A percentile compares a stretch with the other conserved stretches of the same genome.
phyloP scores from a whole-genome alignment of 108 stramenopile species.

The Pseudonitzschia pungens region DNA sequence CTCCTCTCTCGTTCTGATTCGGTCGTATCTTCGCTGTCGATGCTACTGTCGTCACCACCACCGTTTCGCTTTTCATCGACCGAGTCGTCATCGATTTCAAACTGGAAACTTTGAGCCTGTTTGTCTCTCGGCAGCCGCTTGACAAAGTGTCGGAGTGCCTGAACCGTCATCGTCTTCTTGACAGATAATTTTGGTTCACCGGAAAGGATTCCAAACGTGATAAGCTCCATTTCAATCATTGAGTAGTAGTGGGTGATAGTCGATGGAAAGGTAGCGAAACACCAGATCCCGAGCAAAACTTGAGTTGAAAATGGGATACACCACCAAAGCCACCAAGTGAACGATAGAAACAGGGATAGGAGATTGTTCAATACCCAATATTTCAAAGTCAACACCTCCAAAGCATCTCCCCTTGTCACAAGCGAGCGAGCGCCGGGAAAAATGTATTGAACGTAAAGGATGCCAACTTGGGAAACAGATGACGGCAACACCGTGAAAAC shows the following conservation, averaged over 20 bases:
- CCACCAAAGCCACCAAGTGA: constrained; percentile 49
- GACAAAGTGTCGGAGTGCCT: constrained; percentile 20
- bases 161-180: constrained; percentile 29
- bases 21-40: constrained; percentile 6
- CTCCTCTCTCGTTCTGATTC: constrained; percentile 1
- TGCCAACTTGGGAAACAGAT: constrained; percentile 67
- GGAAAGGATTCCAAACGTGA: constrained; percentile 56
- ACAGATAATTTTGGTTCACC: constrained; percentile 22
- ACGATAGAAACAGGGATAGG: constrained; percentile 43
- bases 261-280: constrained; percentile 54
- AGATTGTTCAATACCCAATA: constrained; percentile 78
- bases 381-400: constrained; percentile 51
- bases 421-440: constrained; percentile 62
- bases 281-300: constrained; percentile 59
- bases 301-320: constrained; percentile 83
- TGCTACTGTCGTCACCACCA: constrained; percentile 3
- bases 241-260: constrained; percentile 47
- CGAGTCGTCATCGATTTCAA: not conserved
- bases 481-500: constrained; percentile 75
- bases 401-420: constrained; percentile 1
- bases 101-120: constrained; percentile 20
- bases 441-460: constrained; percentile 72
- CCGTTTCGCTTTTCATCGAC: not conserved
- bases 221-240: constrained; percentile 59
- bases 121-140: constrained; percentile 33